Percentiles rank a stretch among this genome's conserved stretches.
phyloP scores from a whole-genome alignment of 768 basidiomycete genomes.

The Podaxis sp. region DNA sequence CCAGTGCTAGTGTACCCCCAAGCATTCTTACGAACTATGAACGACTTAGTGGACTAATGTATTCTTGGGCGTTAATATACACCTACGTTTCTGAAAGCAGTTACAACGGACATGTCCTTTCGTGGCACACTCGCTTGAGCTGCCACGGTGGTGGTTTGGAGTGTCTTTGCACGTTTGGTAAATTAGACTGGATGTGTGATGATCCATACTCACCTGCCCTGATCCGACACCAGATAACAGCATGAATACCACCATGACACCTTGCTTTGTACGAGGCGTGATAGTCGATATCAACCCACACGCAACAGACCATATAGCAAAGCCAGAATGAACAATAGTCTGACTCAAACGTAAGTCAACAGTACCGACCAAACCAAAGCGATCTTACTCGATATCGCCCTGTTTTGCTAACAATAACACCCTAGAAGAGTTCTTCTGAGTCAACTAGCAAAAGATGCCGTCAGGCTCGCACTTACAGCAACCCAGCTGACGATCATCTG shows the following conservation, averaged over 20 bases:
- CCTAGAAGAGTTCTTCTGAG: conserved; percentile 32
- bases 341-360: conserved; percentile 19
- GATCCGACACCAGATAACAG: conserved; percentile 59
- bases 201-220: conserved; percentile 44
- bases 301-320: conserved; percentile 66
- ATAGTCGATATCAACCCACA: conserved; percentile 72
- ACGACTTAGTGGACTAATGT: conserved; percentile 1
- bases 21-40: conserved; percentile 63
- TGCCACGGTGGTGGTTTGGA: conserved; percentile 67
- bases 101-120: conserved; percentile 77
- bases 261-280: conserved; percentile 44
- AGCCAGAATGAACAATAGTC: conserved; percentile 63
- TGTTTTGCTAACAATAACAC: conserved; percentile 60
- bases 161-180: conserved; percentile 34
- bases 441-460: not conserved
- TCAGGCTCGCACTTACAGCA: conserved; percentile 35
- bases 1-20: conserved; percentile 68
- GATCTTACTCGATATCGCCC: conserved; percentile 55
- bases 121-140: conserved; percentile 72
- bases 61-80: not conserved
- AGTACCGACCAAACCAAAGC: not conserved
- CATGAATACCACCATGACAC: conserved; percentile 58
- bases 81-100: conserved; percentile 58
- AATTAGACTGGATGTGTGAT: not conserved
- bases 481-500: conserved; percentile 61